These are phyloP conservation scores for Raphanus raphanistrum DNA, from an alignment of 345 rosid genomes.

Conservation along the genomic window DNA sequence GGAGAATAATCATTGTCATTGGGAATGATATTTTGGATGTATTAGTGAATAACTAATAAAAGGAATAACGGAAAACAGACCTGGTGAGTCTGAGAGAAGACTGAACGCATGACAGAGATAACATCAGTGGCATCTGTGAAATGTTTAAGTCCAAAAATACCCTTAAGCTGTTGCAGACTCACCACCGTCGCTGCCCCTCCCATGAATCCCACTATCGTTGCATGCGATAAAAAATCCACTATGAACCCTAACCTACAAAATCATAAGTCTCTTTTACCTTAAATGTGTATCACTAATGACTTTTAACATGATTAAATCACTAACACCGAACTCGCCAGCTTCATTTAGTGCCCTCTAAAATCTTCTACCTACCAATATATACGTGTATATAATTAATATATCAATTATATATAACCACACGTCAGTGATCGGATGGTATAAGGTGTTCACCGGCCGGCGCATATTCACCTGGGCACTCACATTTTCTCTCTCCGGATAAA, in stretches of 20 bases:
- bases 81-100: constrained; percentile 76
- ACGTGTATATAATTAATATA: too few species aligned
- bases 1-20: neutral
- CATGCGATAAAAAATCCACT: constrained; percentile 95
- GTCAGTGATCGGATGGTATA: too few species aligned
- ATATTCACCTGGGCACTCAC: too few species aligned
- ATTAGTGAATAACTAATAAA: neutral
- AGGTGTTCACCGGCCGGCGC: too few species aligned
- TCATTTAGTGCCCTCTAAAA: neutral
- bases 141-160: constrained; percentile 74
- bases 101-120: constrained; percentile 80
- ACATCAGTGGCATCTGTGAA: constrained; percentile 85
- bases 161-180: constrained; percentile 89
- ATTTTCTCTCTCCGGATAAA: too few species aligned
- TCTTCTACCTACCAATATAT: neutral
- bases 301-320: neutral
- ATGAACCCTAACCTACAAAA: constrained; percentile 76
- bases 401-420: too few species aligned
- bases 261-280: neutral
- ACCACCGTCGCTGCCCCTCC: constrained; percentile 98
- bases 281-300: neutral
- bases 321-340: neutral
- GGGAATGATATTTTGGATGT: constrained; percentile 22
- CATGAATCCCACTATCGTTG: constrained; percentile 98
- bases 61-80: constrained; percentile 37